Evolutionary conservation across 371 early-diverging fungal species (phyloP).

Genomic region (Mortierella sp.): DNA sequence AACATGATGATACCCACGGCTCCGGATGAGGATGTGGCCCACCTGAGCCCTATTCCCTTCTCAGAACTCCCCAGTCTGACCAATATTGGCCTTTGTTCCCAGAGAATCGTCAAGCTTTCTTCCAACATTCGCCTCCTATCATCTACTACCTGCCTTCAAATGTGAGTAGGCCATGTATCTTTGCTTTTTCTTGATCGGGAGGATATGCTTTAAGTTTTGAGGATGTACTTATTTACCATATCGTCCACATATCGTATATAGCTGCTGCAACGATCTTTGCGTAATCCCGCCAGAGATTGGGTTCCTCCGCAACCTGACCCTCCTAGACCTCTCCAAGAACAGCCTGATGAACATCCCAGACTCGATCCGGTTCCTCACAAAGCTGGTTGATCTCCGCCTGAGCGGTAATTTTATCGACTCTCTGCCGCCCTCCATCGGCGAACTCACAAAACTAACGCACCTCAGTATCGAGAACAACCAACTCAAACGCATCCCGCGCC

Average conservation of each 20-base stretch:
- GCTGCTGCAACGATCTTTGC: constrained; percentile 61
- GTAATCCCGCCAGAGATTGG: constrained; percentile 74
- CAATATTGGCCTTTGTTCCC: constrained; percentile 44
- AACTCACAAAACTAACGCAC: constrained; percentile 68
- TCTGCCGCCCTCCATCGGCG: constrained; percentile 74
- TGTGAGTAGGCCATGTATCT: constrained; percentile 23
- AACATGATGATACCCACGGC: not conserved
- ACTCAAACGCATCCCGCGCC: constrained; percentile 69
- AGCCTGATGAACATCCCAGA: constrained; percentile 74
- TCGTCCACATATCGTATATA: not conserved
- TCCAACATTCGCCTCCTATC: constrained; percentile 47
- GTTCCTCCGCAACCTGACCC: constrained; percentile 69
- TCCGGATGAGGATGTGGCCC: constrained; percentile 41
- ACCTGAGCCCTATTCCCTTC: constrained; percentile 44
- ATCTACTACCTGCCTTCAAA: constrained; percentile 36
- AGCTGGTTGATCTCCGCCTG: constrained; percentile 76
- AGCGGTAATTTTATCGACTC: constrained; percentile 73
- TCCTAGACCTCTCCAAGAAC: constrained; percentile 80
- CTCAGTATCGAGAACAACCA: constrained; percentile 70
- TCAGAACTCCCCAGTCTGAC: constrained; percentile 46
- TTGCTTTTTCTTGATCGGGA: not conserved
- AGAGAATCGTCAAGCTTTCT: constrained; percentile 46
- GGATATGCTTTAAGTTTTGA: not conserved
- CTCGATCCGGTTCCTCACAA: constrained; percentile 76
- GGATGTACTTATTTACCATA: not conserved